These are phyloP conservation scores for Lichtheimia ornata DNA, from an alignment of 371 early-diverging fungal species.

Conservation along the genomic window DNA sequence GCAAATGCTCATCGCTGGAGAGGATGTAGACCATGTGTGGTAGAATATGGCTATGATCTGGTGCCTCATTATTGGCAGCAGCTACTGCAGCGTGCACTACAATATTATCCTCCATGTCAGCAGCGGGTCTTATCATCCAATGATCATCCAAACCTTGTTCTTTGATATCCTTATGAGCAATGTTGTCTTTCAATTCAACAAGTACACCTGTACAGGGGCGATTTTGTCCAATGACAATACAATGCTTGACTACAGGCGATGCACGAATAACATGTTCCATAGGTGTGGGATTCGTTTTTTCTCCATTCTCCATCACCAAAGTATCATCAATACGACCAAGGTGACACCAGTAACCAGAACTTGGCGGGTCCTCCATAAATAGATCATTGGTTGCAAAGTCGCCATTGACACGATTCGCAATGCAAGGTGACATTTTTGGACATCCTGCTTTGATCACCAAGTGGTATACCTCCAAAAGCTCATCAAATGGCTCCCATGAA, in stretches of 20 bases:
- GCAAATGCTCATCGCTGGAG: slow-evolving; percentile 17
- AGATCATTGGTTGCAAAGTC: slow-evolving; percentile 32
- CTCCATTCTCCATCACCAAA: slow-evolving; percentile 38
- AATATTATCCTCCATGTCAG: no score
- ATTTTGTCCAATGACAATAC: slow-evolving; percentile 26
- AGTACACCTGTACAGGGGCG: slow-evolving; percentile 29
- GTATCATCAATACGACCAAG: slow-evolving; percentile 37
- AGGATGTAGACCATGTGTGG: slow-evolving; percentile 42
- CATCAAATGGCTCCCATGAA: slow-evolving; percentile 9
- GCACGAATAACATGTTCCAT: slow-evolving; percentile 29
- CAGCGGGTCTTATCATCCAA: slow-evolving; percentile 19
- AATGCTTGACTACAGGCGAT: slow-evolving; percentile 18
- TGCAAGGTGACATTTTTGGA: slow-evolving; percentile 15
- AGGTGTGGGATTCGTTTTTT: slow-evolving; percentile 42
- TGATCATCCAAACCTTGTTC: background rate
- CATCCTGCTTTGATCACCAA: slow-evolving; percentile 5
- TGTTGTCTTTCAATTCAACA: slow-evolving; percentile 13
- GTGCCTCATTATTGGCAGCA: slow-evolving; percentile 28
- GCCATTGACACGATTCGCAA: slow-evolving; percentile 27
- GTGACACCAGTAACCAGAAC: slow-evolving; percentile 18
- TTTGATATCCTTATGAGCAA: background rate
- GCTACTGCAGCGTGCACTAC: slow-evolving; percentile 29
- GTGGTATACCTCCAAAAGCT: background rate
- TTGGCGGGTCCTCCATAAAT: slow-evolving; percentile 11
- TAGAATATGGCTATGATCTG: slow-evolving; percentile 30